Evolutionary conservation across 768 basidiomycete genomes (phyloP).

Genomic region (Pleurotus giganteus): DNA sequence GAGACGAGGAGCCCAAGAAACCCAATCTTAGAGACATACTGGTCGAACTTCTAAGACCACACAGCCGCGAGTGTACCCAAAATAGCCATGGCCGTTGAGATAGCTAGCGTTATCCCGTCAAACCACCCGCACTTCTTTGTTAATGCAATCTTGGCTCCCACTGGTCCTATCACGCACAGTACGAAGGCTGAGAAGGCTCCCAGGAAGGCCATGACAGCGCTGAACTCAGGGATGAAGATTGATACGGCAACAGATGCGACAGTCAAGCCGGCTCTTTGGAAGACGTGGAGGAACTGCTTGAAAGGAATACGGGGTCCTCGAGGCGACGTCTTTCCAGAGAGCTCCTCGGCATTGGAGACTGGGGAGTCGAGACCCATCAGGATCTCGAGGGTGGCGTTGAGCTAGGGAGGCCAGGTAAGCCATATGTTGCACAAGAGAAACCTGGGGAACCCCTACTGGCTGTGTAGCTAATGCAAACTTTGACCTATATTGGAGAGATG

Average conservation of each 20-base stretch:
- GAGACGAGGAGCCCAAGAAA: neutral
- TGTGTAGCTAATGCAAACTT: conserved; percentile 86
- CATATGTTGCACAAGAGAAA: neutral
- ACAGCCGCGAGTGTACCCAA: conserved; percentile 79
- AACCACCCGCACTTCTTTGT: conserved; percentile 43
- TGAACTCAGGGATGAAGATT: conserved; percentile 77
- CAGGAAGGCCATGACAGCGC: conserved; percentile 83
- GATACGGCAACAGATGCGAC: conserved; percentile 64
- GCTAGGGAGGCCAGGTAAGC: conserved; percentile 32
- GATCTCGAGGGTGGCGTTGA: conserved; percentile 81
- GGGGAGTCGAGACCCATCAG: conserved; percentile 61
- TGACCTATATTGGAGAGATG: conserved; percentile 44
- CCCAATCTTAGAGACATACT: neutral
- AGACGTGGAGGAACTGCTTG: conserved; percentile 39
- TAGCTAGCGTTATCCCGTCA: conserved; percentile 53
- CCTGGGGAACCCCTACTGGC: conserved; percentile 50
- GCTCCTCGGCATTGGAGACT: conserved; percentile 35
- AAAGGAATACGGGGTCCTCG: conserved; percentile 25
- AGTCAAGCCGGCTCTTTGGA: conserved; percentile 62
- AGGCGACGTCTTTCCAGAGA: conserved; percentile 28
- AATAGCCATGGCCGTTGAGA: conserved; percentile 62
- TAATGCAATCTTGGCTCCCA: conserved; percentile 67
- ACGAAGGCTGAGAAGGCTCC: conserved; percentile 85
- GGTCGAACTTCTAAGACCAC: conserved; percentile 21
- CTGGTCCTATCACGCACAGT: conserved; percentile 75